phyloP scores from a whole-genome alignment of 345 rosid species.

The Lenwebbia sp. region DNA sequence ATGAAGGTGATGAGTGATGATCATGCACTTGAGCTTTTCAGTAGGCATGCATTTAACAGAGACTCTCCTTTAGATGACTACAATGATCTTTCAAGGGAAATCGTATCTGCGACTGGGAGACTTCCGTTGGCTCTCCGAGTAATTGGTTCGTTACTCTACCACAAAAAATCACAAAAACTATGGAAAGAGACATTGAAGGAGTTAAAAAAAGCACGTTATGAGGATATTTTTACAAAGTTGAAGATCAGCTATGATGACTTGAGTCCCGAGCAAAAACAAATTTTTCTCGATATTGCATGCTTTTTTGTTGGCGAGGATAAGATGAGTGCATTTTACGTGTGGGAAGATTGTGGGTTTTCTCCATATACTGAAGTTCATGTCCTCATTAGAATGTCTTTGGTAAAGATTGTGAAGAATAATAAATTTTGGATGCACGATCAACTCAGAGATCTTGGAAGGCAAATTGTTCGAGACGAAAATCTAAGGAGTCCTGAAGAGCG shows the following conservation, averaged over 20 bases:
- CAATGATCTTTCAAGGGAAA: neutral
- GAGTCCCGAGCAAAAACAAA: neutral
- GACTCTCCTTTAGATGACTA: neutral
- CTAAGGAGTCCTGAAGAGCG: neutral
- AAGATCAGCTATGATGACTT: neutral
- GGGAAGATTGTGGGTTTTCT: no score
- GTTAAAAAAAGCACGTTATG: neutral
- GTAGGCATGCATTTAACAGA: neutral
- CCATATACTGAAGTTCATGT: no score
- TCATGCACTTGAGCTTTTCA: neutral
- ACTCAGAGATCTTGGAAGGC: neutral
- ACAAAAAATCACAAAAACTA: neutral
- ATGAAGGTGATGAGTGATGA: neutral
- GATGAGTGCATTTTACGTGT: no score
- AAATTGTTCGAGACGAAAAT: neutral
- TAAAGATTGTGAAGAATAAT: neutral
- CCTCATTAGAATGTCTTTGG: no score
- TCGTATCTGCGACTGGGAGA: neutral
- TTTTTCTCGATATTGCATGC: neutral
- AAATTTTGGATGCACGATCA: neutral
- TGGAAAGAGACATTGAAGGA: neutral
- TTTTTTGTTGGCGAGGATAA: no score
- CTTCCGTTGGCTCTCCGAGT: neutral
- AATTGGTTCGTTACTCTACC: neutral
- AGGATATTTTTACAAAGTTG: neutral